These are phyloP conservation scores for Plasmodium vinckei DNA, from an alignment of 169 alveolate species.

Conservation along the genomic window DNA sequence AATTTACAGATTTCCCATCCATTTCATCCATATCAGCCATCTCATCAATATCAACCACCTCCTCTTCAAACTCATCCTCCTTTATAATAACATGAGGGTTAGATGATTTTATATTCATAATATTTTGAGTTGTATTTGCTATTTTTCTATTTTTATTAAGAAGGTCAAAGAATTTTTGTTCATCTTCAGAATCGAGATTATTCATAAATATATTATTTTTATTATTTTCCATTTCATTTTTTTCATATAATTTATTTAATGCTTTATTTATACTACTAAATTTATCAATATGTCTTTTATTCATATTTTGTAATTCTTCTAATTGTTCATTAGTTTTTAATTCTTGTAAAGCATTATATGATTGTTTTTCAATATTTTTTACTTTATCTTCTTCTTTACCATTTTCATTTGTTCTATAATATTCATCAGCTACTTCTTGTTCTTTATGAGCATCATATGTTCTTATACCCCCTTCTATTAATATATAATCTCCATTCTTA, in stretches of 20 bases:
- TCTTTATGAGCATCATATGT: slow-evolving; percentile 88
- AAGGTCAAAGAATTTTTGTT: slow-evolving; percentile 42
- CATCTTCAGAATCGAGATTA: slow-evolving; percentile 54
- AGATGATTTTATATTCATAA: not conserved
- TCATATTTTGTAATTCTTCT: slow-evolving; percentile 70
- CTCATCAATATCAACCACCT: not conserved
- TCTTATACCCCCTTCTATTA: slow-evolving; percentile 93
- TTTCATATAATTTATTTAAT: slow-evolving; percentile 50
- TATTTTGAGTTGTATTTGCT: not conserved
- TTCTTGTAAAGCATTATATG: slow-evolving; percentile 68
- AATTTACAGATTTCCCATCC: not conserved
- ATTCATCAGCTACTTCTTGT: slow-evolving; percentile 80
- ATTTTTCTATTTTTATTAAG: slow-evolving; percentile 48
- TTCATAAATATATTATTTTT: slow-evolving; percentile 52
- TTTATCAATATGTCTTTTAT: slow-evolving; percentile 68
- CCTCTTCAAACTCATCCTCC: slow-evolving; percentile 30
- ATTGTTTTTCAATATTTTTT: slow-evolving; percentile 66
- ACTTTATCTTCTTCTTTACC: slow-evolving; percentile 45
- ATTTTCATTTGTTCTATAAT: slow-evolving; percentile 27
- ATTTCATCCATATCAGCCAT: not conserved
- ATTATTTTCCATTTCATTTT: slow-evolving; percentile 29
- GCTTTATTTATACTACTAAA: slow-evolving; percentile 74
- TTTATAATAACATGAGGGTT: slow-evolving; percentile 12
- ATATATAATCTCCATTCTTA: slow-evolving; percentile 90
- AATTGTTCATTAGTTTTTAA: slow-evolving; percentile 69